Percentiles rank a stretch among this genome's conserved stretches.
phyloP scores from a whole-genome alignment of 2,329 filamentous ascomycete genomes.

The Colletotrichum salicis region DNA sequence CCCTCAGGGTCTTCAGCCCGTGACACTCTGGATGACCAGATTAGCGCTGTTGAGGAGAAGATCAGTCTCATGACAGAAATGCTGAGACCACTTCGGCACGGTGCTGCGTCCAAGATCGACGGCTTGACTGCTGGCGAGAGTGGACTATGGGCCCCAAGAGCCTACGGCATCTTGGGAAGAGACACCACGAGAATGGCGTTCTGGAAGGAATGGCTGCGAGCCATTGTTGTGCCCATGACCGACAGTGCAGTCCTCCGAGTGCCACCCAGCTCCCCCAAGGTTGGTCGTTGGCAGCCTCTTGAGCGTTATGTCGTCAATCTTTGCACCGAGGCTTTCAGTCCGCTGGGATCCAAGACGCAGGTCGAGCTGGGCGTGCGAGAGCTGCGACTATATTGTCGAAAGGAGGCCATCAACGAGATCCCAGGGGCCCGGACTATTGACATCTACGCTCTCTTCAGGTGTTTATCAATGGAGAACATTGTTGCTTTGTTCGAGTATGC shows the following conservation, averaged over 20 bases:
- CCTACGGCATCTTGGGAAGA: slow-evolving; percentile 90
- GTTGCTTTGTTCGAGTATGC: slow-evolving; percentile 93
- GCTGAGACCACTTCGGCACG: slow-evolving; percentile 89
- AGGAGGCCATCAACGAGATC: slow-evolving; percentile 92
- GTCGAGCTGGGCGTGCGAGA: slow-evolving; percentile 92
- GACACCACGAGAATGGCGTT: slow-evolving; percentile 87
- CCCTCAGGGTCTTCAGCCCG: slow-evolving; percentile 83
- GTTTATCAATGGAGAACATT: slow-evolving; percentile 90
- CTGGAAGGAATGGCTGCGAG: slow-evolving; percentile 98
- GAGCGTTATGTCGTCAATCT: slow-evolving; percentile 98
- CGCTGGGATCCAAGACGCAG: slow-evolving; percentile 92
- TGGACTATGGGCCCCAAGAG: slow-evolving; percentile 93
- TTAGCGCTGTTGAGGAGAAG: slow-evolving; percentile 96
- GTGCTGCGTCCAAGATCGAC: slow-evolving; percentile 96
- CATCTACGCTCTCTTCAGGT: slow-evolving; percentile 91
- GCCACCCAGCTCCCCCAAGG: slow-evolving; percentile 86
- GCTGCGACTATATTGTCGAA: slow-evolving; percentile 88
- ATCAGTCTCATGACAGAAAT: slow-evolving; percentile 97
- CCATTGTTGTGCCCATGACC: slow-evolving; percentile 94
- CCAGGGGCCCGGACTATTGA: slow-evolving; percentile 92
- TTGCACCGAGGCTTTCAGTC: slow-evolving; percentile 93
- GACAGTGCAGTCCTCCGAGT: slow-evolving; percentile 85
- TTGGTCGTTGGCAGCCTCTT: slow-evolving; percentile 94
- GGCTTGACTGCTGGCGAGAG: slow-evolving; percentile 95
- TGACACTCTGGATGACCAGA: slow-evolving; percentile 90